A percentile compares a stretch with the other conserved stretches of the same genome.
Evolutionary conservation across 75 land plant genomes (phyloP).

Genomic region (Ceratopteris richardii): DNA sequence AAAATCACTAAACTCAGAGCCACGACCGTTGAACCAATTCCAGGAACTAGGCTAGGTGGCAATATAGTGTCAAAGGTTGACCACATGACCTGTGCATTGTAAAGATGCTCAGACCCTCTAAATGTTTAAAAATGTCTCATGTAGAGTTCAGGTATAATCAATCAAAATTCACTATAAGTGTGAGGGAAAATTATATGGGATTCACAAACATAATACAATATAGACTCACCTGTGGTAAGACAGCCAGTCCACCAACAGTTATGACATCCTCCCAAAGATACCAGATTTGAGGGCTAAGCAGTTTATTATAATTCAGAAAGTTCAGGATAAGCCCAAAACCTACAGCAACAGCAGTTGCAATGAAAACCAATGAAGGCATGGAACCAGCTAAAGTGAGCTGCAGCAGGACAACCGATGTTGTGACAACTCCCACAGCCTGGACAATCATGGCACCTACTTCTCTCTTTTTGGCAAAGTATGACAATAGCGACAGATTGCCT

Average conservation of each 20-base stretch:
- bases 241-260: constrained; percentile 75
- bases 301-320: constrained; percentile 50
- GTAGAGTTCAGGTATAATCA: too few species aligned
- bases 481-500: constrained; percentile 81
- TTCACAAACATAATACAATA: too few species aligned
- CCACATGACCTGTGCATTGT: constrained; percentile 80
- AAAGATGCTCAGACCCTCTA: neutral
- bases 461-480: constrained; percentile 78
- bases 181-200: too few species aligned
- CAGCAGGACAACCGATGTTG: constrained; percentile 54
- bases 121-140: too few species aligned
- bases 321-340: constrained; percentile 60
- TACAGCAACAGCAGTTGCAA: constrained; percentile 45
- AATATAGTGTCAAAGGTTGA: constrained; percentile 78
- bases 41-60: constrained; percentile 68
- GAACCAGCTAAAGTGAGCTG: constrained; percentile 89
- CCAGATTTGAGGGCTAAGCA: constrained; percentile 49
- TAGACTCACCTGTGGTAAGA: constrained; percentile 65
- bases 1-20: constrained; percentile 47
- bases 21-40: constrained; percentile 27
- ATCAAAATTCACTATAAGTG: too few species aligned
- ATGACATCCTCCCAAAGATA: constrained; percentile 79
- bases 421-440: constrained; percentile 79
- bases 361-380: constrained; percentile 66
- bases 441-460: constrained; percentile 76